Percentiles rank a stretch among this genome's conserved stretches.
Conservation (phyloP, 202 grass and related monocot species). For the Schoenoplectus triqueter region DNA sequence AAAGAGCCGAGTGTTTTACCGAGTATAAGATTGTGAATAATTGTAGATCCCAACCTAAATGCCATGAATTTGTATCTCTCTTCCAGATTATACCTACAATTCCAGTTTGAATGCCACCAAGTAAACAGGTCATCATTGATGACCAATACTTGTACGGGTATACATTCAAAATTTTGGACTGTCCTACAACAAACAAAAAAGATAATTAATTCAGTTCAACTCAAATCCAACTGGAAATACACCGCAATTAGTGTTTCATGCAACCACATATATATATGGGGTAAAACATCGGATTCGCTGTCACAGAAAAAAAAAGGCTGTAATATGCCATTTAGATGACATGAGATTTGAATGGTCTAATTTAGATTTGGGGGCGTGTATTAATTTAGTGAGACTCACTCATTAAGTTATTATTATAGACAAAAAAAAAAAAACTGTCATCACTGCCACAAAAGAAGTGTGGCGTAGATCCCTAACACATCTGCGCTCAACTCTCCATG, state of each 20-base stretch:
- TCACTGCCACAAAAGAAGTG: too few species aligned
- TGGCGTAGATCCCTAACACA: too few species aligned
- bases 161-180: constrained; percentile 52
- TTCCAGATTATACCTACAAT: constrained; percentile 44
- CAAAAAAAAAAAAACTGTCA: too few species aligned
- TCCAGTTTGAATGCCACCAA: constrained; percentile 51
- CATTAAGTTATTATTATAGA: too few species aligned
- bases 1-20: constrained; percentile 13
- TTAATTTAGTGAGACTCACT: too few species aligned
- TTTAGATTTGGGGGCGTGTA: too few species aligned
- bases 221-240: background rate
- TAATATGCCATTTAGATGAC: too few species aligned
- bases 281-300: too few species aligned
- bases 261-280: too few species aligned
- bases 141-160: constrained; percentile 64
- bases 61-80: constrained; percentile 48
- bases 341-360: too few species aligned
- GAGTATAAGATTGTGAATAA: constrained; percentile 48
- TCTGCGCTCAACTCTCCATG: too few species aligned
- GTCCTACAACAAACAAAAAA: background rate
- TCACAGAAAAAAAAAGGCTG: too few species aligned
- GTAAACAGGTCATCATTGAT: constrained; percentile 54
- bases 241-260: background rate
- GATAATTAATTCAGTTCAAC: background rate
- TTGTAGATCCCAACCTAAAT: constrained; percentile 54